Evolutionary conservation across 441 rosid species (phyloP), one percentile per base, ranked within the genome.

Genomic region (Croton laevigatus): DNA sequence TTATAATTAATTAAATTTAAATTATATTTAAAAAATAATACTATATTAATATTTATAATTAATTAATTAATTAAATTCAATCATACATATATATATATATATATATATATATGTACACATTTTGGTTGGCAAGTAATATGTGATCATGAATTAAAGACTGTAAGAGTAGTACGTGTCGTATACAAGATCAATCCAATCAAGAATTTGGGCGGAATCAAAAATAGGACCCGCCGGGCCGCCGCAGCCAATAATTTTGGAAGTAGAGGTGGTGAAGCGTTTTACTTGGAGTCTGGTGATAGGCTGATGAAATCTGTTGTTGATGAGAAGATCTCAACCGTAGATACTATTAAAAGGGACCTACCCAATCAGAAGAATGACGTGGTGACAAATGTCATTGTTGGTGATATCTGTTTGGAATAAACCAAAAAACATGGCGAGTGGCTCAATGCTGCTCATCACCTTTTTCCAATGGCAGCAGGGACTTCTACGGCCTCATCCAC

Each of bases 321-420:
- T n/a, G n/a, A n/a, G n/a, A n/a, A n/a, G 40, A 75, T 73, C 76
- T 36, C 55, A 71, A 76, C 84, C 27, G 55, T 42, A 32, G 60
- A 70, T 38, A 27, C 51, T 17, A 14, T 34, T 16, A 9, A 0
- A 0, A 17, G 16, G 57, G 68, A 57, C 42, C 62, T 42, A 62
- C 51, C 44, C 34, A 60, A 11, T 16, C 44, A 60, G 7, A 55
- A 34, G 19, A 44, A 45, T 48, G 23, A 60, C 51, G 32, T 0
- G 71, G 45, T 60, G 64, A 49, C 37, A 65, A n/a, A n/a, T n/a
- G 40, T 65, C 60, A 20, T 5, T 51, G 12, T 46, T 65, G 53
- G 20, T 55, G 22, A 48, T 20, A n/a, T 54, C 54, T 53, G 75
- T 71, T 64, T 42, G 63, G 19, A 65, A 17, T 60, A 59, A 45